Evolutionary conservation across 192 early-diverging fungal genomes (phyloP).

Genomic region (Mortierella alpina): DNA sequence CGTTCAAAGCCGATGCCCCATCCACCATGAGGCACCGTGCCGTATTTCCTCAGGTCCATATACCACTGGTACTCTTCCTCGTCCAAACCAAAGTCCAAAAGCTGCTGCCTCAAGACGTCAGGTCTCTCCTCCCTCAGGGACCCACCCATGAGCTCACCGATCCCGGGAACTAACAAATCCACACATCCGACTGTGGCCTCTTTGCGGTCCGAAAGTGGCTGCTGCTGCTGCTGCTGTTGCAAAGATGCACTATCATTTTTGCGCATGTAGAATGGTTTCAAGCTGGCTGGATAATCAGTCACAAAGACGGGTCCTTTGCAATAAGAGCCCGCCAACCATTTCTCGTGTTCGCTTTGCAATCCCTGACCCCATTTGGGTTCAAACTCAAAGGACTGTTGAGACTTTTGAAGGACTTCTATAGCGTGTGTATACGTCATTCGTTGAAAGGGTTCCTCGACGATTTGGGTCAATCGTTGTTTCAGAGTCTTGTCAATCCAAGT

Average conservation of each 20-base stretch:
- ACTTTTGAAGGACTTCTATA: conserved; percentile 70
- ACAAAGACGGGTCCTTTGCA: conserved; percentile 87
- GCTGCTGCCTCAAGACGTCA: conserved; percentile 62
- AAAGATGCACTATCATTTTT: conserved; percentile 42
- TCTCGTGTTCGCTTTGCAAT: conserved; percentile 89
- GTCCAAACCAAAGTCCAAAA: conserved; percentile 65
- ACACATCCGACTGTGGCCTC: conserved; percentile 80
- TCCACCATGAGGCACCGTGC: conserved; percentile 88
- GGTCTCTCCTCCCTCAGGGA: conserved; percentile 82
- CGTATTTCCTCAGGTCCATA: conserved; percentile 83
- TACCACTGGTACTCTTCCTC: conserved; percentile 86
- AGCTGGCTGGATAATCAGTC: conserved; percentile 81
- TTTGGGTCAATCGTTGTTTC: conserved; percentile 47
- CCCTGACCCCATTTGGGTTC: conserved; percentile 77
- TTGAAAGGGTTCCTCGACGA: conserved; percentile 66
- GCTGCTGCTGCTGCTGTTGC: background rate
- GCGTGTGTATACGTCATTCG: conserved; percentile 86
- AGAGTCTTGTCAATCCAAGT: conserved; percentile 65
- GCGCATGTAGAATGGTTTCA: conserved; percentile 94
- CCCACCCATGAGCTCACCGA: conserved; percentile 89
- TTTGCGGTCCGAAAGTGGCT: background rate
- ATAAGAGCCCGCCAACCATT: conserved; percentile 75
- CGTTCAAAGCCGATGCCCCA: conserved; percentile 93
- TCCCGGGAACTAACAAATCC: conserved; percentile 85
- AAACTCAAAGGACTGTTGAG: conserved; percentile 67